phyloP scores from a whole-genome alignment of 2,329 filamentous ascomycete genomes.

The Leptosphaerulina australis region DNA sequence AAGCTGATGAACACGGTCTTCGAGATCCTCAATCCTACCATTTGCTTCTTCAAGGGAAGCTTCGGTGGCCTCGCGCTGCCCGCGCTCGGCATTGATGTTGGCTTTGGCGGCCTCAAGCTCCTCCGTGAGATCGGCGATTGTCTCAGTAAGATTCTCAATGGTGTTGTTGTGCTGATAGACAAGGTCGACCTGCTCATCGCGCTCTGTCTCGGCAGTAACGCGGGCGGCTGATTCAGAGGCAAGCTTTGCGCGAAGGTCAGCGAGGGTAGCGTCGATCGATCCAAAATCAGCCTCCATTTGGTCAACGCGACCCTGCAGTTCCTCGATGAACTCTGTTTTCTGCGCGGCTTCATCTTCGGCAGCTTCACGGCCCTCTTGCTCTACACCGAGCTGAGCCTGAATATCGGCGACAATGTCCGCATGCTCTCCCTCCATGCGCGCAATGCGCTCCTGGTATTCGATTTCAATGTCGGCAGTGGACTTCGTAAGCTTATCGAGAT shows the following conservation, averaged over 20 bases:
- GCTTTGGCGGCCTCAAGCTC: constrained; percentile 48
- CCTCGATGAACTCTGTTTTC: constrained; percentile 48
- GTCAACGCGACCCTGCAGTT: constrained; percentile 48
- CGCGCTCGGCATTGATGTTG: constrained; percentile 50
- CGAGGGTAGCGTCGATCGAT: constrained; percentile 38
- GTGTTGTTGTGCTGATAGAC: constrained; percentile 46
- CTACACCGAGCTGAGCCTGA: constrained; percentile 45
- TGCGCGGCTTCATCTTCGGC: constrained; percentile 50
- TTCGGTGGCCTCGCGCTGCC: constrained; percentile 53
- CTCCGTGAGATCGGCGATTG: constrained; percentile 48
- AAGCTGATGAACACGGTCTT: constrained; percentile 48
- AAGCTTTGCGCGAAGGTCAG: constrained; percentile 43
- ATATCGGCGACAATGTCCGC: constrained; percentile 45
- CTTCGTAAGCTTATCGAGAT: constrained; percentile 47
- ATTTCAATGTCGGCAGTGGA: constrained; percentile 50
- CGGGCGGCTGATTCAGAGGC: constrained; percentile 41
- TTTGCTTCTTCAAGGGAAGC: constrained; percentile 52
- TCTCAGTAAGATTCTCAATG: constrained; percentile 39
- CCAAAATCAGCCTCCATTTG: constrained; percentile 48
- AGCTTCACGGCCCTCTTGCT: constrained; percentile 45
- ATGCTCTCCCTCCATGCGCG: constrained; percentile 49
- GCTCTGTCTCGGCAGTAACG: constrained; percentile 46
- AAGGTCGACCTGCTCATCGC: constrained; percentile 44
- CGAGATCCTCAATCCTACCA: constrained; percentile 50
- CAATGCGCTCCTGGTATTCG: constrained; percentile 46